Base-by-base conservation (phyloP, 2,329 filamentous ascomycete species). In the Xylaria multiplex region DNA sequence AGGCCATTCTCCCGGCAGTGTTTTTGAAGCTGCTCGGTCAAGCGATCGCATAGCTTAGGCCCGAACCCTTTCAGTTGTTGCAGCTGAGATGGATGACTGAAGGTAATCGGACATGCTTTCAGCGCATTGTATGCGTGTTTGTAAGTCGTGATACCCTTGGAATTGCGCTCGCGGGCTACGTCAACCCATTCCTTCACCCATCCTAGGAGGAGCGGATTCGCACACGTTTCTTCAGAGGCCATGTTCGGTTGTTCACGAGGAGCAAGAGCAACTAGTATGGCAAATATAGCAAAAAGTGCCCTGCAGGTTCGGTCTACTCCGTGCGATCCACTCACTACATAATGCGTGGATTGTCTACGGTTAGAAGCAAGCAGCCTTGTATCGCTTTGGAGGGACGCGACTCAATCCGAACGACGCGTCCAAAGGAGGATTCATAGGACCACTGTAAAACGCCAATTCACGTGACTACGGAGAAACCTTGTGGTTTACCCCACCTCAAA, bases 131-230 rank as follows among this genome's bases (percentile, higher is more conserved):
- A 93, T 0, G 92, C 92, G 71, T 90, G 88, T 69, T 87, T 91
- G 77, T 93, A 95, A 0, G 87, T 89, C n/a, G 84, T 87, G 27
- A 88, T 79, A 24, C 90, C 90, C 75, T 92, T 93, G 19, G 87
- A 86, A 74, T 90, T 92, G 52, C 85, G 86, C 71, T 92, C 87
- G 55, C 85, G 84, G 13, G 91, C 91, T 46, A 85, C 76, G 50
- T 93, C 90, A 56, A 91, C 85, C 90, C 90, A 93, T 81, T 93
- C 91, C 74, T 91, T 90, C 57, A 94, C 87, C 88, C 91, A 94
- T 69, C 81, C 80, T 11, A 94, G 83, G 8, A 93, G 83, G 46
- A 92, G 82, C 5, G 91, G 89, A 72, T 96, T 96, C 16, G 88
- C 85, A 69, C 86, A 90, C 32, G 81, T 79, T 35, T 79, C 73